Base-by-base conservation (phyloP, 148 eudicot species). In the Bassia scoparia region DNA sequence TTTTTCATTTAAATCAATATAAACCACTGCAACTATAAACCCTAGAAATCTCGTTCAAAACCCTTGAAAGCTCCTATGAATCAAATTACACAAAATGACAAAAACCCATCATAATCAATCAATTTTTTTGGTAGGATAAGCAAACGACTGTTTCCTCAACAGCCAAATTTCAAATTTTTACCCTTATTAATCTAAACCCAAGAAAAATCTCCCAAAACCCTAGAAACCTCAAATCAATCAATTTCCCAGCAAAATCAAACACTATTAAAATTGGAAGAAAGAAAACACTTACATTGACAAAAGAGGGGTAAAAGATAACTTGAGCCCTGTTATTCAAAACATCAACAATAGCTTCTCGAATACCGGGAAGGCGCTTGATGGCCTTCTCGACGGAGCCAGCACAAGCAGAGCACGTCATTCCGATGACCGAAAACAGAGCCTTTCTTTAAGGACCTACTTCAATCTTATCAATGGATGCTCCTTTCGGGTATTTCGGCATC, bases 341-440 rank as follows among this genome's bases (percentile, higher is more conserved):
- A 83, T 90, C 98, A 68, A 90, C 88, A 14, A 81, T 81, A 3
- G 92, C 96, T 49, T 87, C 88, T 34, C 68, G 82, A 75, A 93
- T 93, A 3, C 96, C 96, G 3, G 90, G 87, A 30, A 93, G 87
- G 23, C 96, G 83, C 63, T 90, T 89, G 37, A 93, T 78, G 24
- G 94, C 92, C 84, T 86, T 93, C 82, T 90, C 94, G 13, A 93
- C 89, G 0, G 96, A 87, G 15, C 83, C 96, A 23, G 96, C 94
- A 55, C 96, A 93, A 37, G 96, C 96, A 49, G 96, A 84, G 75
- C 98, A 93, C 30, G 88, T 84, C 96, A 93, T 93, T 24, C 98
- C 98, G 9, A 38, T 70, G 12, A 93, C 96, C 0, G 87, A 76
- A 72, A 89, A 86, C 77, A 89, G 61, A 50, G 86, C 90, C 61